phyloP scores from a whole-genome alignment of 371 early-diverging fungal genomes.

The Blakeslea trispora region DNA sequence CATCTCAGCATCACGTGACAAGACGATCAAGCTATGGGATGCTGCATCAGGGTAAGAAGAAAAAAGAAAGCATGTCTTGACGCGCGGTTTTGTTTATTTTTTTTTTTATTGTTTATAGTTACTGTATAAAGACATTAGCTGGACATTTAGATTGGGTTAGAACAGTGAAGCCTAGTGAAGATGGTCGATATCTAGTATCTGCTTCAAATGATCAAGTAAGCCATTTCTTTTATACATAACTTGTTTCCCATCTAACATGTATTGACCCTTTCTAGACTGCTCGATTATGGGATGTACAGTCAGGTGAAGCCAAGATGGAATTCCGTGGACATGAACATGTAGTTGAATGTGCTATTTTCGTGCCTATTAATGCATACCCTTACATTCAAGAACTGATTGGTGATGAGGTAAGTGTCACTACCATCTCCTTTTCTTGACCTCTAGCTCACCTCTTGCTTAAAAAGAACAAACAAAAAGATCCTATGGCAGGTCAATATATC shows the following conservation, averaged over 20 bases:
- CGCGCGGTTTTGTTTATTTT: not conserved
- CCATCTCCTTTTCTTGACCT: not conserved
- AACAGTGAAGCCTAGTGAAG: constrained; percentile 60
- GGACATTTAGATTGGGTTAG: constrained; percentile 91
- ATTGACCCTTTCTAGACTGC: constrained; percentile 64
- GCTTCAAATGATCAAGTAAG: constrained; percentile 82
- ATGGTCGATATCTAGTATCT: constrained; percentile 68
- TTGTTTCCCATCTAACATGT: no score
- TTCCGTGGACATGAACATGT: constrained; percentile 90
- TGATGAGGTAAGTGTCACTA: constrained; percentile 15
- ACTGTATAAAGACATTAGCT: constrained; percentile 73
- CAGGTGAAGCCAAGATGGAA: constrained; percentile 73
- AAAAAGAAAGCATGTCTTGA: not conserved
- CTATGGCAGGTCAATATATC: constrained; percentile 65
- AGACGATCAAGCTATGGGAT: constrained; percentile 89
- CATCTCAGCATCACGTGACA: constrained; percentile 83
- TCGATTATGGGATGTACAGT: constrained; percentile 72
- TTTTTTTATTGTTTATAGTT: constrained; percentile 46
- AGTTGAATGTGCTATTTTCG: constrained; percentile 83
- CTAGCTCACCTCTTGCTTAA: no score
- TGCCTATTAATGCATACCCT: constrained; percentile 62
- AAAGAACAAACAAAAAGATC: constrained; percentile 35
- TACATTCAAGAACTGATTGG: constrained; percentile 59
- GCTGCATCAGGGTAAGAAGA: constrained; percentile 63
- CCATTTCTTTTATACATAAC: not conserved